A percentile compares a stretch with the other conserved stretches of the same genome.
Conservation (phyloP, 306 rosid species). For the Quercus rubra region DNA sequence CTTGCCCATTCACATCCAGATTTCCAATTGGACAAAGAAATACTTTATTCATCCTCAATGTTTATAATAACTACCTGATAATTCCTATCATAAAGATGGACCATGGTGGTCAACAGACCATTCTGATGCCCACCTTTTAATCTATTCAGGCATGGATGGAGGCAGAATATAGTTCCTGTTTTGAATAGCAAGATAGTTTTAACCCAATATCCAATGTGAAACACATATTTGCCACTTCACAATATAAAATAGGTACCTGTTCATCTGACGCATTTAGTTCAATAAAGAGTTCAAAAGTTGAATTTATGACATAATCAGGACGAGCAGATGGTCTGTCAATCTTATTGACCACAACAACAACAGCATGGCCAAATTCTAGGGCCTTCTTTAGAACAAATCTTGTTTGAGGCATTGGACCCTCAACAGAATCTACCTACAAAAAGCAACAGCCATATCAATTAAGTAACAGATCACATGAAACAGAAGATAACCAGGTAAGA, state of each 20-base stretch:
- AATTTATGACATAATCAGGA: constrained; percentile 86
- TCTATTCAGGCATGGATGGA: not conserved
- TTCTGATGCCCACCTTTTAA: not conserved
- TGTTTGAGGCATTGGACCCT: constrained; percentile 99
- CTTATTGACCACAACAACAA: constrained; percentile 97
- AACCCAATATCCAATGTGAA: constrained; percentile 3
- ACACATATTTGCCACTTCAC: not conserved
- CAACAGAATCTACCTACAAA: constrained; percentile 94
- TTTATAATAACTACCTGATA: not conserved
- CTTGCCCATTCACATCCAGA: constrained; percentile 1
- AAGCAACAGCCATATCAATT: constrained; percentile 17
- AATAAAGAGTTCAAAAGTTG: constrained; percentile 96
- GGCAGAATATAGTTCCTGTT: not conserved
- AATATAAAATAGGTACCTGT: constrained; percentile 54
- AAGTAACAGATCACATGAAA: constrained; percentile 2
- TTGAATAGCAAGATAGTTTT: not conserved
- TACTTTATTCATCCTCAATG: not conserved
- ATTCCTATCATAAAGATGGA: not conserved
- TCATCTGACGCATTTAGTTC: constrained; percentile 95
- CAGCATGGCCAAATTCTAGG: constrained; percentile 93
- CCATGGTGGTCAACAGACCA: not conserved
- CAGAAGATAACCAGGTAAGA: constrained; percentile 3
- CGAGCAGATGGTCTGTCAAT: constrained; percentile 95
- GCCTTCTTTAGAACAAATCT: constrained; percentile 99
- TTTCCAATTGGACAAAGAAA: not conserved